Evolutionary conservation across 2,329 filamentous ascomycete species (phyloP), one percentile per base, ranked within the genome.

Genomic region (Anthostomella pinea): DNA sequence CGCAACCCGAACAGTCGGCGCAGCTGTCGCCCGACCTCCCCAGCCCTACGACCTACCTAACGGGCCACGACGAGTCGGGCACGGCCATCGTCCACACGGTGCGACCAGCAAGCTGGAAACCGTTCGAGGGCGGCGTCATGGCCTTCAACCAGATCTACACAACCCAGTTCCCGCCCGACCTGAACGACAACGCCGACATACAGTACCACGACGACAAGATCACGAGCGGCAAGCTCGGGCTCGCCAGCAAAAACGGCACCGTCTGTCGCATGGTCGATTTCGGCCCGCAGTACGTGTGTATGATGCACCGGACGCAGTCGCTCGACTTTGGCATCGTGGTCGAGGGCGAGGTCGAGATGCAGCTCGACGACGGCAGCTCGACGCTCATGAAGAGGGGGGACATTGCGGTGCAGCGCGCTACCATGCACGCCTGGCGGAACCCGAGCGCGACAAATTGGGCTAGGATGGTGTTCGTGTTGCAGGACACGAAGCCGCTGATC

Each of bases 291-390:
- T 63, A 64, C 24, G 51, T 56, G 14, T 63, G 61, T 14, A 54
- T 67, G 13, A 72, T 76, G 64, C 75, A 79, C 45, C 66, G 74
- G 9, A 77, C 73, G 1, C 64, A 72, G 46, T 72, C 65, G 24
- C 56, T 79, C 3, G 75, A 79, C 48, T 78, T 72, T 43, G 75
- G 73, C 3, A 63, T 77, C 35, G 65, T 79, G 3, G 48, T 79
- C 6, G 73, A 79, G 46, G 75, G 75, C 1, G 62, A 66, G 46
- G 51, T 79, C 18, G 71, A 75, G 41, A 61, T 77, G 56, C 37
- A 68, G 3, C 55, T 79, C 4, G 75, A 76, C 40, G 67, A 67
- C n/a, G 73, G 75, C 2, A 71, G 70, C 38, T 62, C 53, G 31
- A 62, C 63, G 28, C 38, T 61, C 16, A 60, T 79, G 65, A 58